A percentile compares a stretch with the other conserved stretches of the same genome.
Evolutionary conservation across 371 early-diverging fungal genomes (phyloP).

Genomic region (Actinomortierella ambigua): DNA sequence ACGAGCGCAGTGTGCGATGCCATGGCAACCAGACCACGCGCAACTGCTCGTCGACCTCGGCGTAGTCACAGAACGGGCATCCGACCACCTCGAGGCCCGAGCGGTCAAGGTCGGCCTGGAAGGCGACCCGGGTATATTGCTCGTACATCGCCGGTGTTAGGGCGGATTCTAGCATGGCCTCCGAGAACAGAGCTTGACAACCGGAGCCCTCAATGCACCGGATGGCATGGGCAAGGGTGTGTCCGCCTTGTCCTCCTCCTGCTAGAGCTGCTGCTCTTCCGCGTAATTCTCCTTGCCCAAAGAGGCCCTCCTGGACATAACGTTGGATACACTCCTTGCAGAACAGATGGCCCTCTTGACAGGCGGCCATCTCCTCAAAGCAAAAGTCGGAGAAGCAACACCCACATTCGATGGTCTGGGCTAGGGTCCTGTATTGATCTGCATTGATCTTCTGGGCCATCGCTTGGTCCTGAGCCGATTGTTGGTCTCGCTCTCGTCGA

Average conservation of each 20-base stretch:
- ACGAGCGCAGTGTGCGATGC: no score
- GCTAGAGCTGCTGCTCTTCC: no score
- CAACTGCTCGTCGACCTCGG: constrained; percentile 52
- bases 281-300: constrained; percentile 58
- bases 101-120: constrained; percentile 46
- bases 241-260: constrained; percentile 45
- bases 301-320: constrained; percentile 56
- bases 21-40: constrained; percentile 12
- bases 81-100: constrained; percentile 41
- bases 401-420: constrained; percentile 55
- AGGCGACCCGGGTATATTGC: constrained; percentile 49
- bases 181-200: constrained; percentile 47
- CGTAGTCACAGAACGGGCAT: constrained; percentile 60
- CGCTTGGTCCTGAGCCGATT: constrained; percentile 30
- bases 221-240: constrained; percentile 1
- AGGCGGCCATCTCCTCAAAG: constrained; percentile 58
- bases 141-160: constrained; percentile 47
- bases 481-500: constrained; percentile 17
- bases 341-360: constrained; percentile 62
- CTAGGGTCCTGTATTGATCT: constrained; percentile 45
- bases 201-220: constrained; percentile 52
- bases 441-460: constrained; percentile 50
- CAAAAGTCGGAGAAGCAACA: constrained; percentile 61
- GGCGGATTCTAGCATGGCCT: constrained; percentile 26
- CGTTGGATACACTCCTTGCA: constrained; percentile 53